phyloP scores from a whole-genome alignment of 257 asterid genomes.

The Agastache rugosa region DNA sequence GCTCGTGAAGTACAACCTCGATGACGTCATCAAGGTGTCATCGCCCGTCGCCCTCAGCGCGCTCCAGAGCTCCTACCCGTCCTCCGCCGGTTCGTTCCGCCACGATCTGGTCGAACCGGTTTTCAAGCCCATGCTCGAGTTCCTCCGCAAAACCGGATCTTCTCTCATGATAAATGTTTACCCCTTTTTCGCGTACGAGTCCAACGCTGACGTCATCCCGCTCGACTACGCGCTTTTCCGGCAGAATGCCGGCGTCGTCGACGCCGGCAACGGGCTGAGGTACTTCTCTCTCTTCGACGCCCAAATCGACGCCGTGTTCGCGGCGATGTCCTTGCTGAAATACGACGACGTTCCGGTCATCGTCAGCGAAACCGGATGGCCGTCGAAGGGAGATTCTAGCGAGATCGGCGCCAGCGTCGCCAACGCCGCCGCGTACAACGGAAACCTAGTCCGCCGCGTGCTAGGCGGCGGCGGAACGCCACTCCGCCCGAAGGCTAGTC shows the following conservation, averaged over 20 bases:
- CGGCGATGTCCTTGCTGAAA: conserved; percentile 72
- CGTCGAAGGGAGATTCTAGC: conserved; percentile 81
- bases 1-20: conserved; percentile 57
- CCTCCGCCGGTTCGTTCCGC: conserved; percentile 83
- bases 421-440: conserved; percentile 92
- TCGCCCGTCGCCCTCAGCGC: conserved; percentile 89
- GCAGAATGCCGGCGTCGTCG: conserved; percentile 75
- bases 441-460: conserved; percentile 66
- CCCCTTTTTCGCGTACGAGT: conserved; percentile 86
- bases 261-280: conserved; percentile 68
- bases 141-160: conserved; percentile 77
- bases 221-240: conserved; percentile 85
- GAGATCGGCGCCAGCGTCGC: conserved; percentile 75
- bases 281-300: conserved; percentile 88
- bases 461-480: conserved; percentile 91
- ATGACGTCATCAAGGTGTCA: conserved; percentile 59
- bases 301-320: conserved; percentile 86
- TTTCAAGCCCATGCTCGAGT: conserved; percentile 77
- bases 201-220: conserved; percentile 79
- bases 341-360: conserved; percentile 64
- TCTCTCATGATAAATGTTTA: conserved; percentile 79
- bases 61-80: conserved; percentile 81
- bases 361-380: conserved; percentile 94
- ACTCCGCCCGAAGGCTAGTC: conserved; percentile 60
- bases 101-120: conserved; percentile 65